Evolutionary conservation across 2,329 filamentous ascomycete genomes (phyloP), one percentile per base, ranked within the genome.

Genomic region (Septoria petroselini): DNA sequence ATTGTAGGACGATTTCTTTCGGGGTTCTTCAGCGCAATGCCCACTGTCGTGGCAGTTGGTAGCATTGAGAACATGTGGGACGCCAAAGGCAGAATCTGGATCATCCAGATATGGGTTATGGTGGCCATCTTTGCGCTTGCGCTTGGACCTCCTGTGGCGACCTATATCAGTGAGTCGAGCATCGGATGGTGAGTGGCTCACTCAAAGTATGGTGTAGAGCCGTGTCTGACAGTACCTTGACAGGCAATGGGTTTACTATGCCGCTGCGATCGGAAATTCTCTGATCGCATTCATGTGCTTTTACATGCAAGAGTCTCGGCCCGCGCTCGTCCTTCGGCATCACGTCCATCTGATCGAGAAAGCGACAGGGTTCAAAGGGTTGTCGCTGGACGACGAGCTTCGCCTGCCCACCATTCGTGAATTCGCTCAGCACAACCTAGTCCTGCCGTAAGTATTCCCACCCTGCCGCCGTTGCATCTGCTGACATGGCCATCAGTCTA

Each of bases 1-100:
- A 58, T 71, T n/a, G 35, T 73, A 2, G 72, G 73, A 18, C 67
- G 76, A 4, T 67, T 75, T 29, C 17, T 73, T 3, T 70, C 70
- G 3, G 76, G 76, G 0, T 55, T 75, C 4, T 60, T 73, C 7
- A 76, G 75, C 0, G 73, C 75, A 3, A 70, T 76, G 9, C 75
- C 75, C 1, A 69, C 73, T 0, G 71, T 74, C 17, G 72, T 77
- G 4, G 70, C 73, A 7, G 68, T 71, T 0, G 74, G 76, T 1
- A 75, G 71, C 41, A 68, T 77, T 25, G 75, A 78, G 51, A 75
- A 78, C 52, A 70, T 78, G 60, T 48, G 40, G 50, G 41, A 50
- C 25, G 38, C 44, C 12, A 65, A 67, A 46, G 65, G 64, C n/a
- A 67, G 75, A 11, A 70, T 76, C 6, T 77, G 73, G 73, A 59